Percentiles rank a stretch among this genome's conserved stretches.
phyloP scores from a whole-genome alignment of 768 basidiomycete species.

The Lyophyllum shimeji region DNA sequence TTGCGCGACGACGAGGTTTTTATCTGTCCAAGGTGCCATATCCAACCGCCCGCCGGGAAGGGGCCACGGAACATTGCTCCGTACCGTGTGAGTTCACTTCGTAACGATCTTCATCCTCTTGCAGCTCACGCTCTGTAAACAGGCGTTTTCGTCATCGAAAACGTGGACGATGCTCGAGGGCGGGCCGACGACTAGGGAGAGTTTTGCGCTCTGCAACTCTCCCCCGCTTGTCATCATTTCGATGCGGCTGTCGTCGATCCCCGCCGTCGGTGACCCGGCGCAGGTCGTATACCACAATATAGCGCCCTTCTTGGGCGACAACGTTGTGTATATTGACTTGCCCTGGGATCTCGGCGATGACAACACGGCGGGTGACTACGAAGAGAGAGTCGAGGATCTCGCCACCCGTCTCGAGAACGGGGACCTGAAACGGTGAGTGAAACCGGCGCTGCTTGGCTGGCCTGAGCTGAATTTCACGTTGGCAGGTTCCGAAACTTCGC shows the following conservation, averaged over 20 bases:
- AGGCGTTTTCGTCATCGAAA: neutral
- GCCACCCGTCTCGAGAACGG: neutral
- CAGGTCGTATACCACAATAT: neutral
- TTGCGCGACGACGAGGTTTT: too few relatives aligned
- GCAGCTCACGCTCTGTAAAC: neutral
- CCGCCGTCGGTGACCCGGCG: neutral
- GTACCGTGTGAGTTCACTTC: too few relatives aligned
- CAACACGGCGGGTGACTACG: neutral
- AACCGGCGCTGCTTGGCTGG: neutral
- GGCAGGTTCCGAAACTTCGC: conserved; percentile 1
- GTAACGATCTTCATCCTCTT: too few relatives aligned
- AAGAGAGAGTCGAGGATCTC: neutral
- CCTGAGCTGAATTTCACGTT: neutral
- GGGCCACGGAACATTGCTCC: too few relatives aligned
- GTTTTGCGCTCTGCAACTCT: neutral
- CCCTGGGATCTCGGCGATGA: neutral
- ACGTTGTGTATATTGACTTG: neutral
- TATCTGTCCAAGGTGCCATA: too few relatives aligned
- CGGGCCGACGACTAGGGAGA: neutral
- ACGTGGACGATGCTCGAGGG: neutral
- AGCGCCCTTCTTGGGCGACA: neutral
- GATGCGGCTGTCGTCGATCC: neutral
- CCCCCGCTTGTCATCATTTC: neutral
- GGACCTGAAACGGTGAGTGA: neutral
- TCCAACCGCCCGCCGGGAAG: too few relatives aligned